Percentiles rank a stretch among this genome's conserved stretches.
These are phyloP conservation scores for Trypanosoma theileri DNA, from an alignment of 208 protist genomes.

Conservation along the genomic window DNA sequence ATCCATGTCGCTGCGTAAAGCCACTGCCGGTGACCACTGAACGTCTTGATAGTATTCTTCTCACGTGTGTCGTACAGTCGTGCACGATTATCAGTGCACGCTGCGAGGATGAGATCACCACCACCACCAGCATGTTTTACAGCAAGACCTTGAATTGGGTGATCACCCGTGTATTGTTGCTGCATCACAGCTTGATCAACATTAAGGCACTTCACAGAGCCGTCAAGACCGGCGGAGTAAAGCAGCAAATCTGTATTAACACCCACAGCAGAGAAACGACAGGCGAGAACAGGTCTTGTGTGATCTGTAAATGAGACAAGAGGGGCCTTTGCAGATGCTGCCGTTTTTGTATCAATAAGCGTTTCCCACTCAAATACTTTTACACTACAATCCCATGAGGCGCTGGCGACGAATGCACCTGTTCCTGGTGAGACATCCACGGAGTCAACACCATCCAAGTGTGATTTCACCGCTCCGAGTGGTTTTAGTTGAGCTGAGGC, in stretches of 20 bases:
- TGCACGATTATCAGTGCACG: constrained; percentile 81
- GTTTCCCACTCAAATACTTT: constrained; percentile 70
- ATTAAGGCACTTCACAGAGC: constrained; percentile 65
- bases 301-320: constrained; percentile 79
- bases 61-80: constrained; percentile 78
- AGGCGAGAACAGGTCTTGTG: constrained; percentile 68
- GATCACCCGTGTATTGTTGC: constrained; percentile 51
- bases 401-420: constrained; percentile 56
- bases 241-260: constrained; percentile 25
- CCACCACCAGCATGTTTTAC: constrained; percentile 41
- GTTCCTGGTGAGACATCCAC: constrained; percentile 57
- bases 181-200: constrained; percentile 49
- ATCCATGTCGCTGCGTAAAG: constrained; percentile 78
- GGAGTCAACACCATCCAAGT: constrained; percentile 69
- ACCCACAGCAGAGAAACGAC: constrained; percentile 58
- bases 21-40: constrained; percentile 81
- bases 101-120: constrained; percentile 65
- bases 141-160: constrained; percentile 66
- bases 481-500: constrained; percentile 37
- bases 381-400: constrained; percentile 81
- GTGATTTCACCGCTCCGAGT: constrained; percentile 52
- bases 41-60: constrained; percentile 53
- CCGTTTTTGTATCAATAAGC: constrained; percentile 38
- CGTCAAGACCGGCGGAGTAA: constrained; percentile 77
- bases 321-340: constrained; percentile 61